Evolutionary conservation across 371 early-diverging fungal genomes (phyloP), one percentile per base, ranked within the genome.

Genomic region (Mucor irregularis): DNA sequence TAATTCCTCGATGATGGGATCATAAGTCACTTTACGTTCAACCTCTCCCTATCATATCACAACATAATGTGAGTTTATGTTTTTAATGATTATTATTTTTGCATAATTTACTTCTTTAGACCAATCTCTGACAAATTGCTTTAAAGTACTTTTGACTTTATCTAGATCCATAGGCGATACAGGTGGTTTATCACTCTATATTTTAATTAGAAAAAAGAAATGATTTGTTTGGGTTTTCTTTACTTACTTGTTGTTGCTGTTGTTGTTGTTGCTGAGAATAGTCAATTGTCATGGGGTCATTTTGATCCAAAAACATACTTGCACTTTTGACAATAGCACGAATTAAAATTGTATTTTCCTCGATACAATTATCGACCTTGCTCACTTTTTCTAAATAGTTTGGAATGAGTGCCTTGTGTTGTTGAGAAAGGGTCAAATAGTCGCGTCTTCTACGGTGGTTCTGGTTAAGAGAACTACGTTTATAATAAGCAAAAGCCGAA

Each of bases 41-140:
- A 49, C 29, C 57, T 79, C 62, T 5, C 97, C 96, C 84, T 89
- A 52, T 40, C 6, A 33, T 33, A 17, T 31, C 33, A 19, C 21
- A 5, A 10, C 17, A 13, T 13, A 31, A 33, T 17, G 22, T 22
- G 44, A 43, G 17, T 30, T 17, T 24, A 44, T 35, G 11, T 24
- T 33, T 24, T 53, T 30, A 38, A 11, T 42, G 16, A n/a, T 35
- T 17, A 43, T 17, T 16, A 7, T 35, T n/a, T 11, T n/a, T 24
- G 4, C 21, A 42, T 42, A 24, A 22, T 22, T 17, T 50, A 59
- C 52, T 49, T 55, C 56, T 37, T 54, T 48, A 14, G 90, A 78
- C 98, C 98, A 97, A 65, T 97, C 98, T 31, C 98, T 79, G 25
- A 93, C 94, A 78, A 96, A 90, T 66, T 93, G 94, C 61, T 90